These are phyloP conservation scores for Phaeophleospora eucalypticola DNA, from an alignment of 2,329 filamentous ascomycete species.

Conservation along the genomic window DNA sequence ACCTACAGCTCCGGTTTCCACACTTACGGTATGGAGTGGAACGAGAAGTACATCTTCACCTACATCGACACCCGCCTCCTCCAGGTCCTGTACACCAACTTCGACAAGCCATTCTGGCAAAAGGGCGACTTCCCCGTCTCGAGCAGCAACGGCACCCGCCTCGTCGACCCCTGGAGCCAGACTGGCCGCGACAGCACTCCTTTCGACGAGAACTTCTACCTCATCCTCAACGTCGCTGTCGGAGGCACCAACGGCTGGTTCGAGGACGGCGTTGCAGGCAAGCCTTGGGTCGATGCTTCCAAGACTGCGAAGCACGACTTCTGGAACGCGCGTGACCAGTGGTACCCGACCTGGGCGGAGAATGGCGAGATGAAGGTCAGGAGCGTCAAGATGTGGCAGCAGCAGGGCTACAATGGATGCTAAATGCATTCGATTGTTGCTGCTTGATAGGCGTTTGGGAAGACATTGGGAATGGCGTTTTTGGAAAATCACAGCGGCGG, in stretches of 20 bases:
- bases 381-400: conserved; percentile 47
- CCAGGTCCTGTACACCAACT: conserved; percentile 71
- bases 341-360: conserved; percentile 36
- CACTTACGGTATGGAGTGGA: conserved; percentile 81
- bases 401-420: conserved; percentile 47
- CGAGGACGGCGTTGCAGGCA: conserved; percentile 63
- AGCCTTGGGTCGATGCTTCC: conserved; percentile 74
- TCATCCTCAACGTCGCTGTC: conserved; percentile 40
- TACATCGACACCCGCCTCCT: conserved; percentile 77
- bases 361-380: conserved; percentile 39
- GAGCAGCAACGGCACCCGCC: conserved; percentile 34
- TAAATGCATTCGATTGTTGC: conserved; percentile 9
- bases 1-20: conserved; percentile 68
- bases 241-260: conserved; percentile 64
- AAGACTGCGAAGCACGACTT: conserved; percentile 69
- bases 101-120: conserved; percentile 38
- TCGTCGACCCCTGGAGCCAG: conserved; percentile 37
- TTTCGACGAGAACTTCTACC: conserved; percentile 41
- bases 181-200: conserved; percentile 36
- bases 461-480: not conserved
- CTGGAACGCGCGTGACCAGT: conserved; percentile 53
- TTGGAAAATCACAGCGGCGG: not conserved
- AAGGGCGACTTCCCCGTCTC: conserved; percentile 35
- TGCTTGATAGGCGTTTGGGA: not conserved
- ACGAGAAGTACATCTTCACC: conserved; percentile 80